Percentiles rank a stretch among this genome's conserved stretches.
phyloP scores from a whole-genome alignment of 345 rosid species.

The Psidium guajava region DNA sequence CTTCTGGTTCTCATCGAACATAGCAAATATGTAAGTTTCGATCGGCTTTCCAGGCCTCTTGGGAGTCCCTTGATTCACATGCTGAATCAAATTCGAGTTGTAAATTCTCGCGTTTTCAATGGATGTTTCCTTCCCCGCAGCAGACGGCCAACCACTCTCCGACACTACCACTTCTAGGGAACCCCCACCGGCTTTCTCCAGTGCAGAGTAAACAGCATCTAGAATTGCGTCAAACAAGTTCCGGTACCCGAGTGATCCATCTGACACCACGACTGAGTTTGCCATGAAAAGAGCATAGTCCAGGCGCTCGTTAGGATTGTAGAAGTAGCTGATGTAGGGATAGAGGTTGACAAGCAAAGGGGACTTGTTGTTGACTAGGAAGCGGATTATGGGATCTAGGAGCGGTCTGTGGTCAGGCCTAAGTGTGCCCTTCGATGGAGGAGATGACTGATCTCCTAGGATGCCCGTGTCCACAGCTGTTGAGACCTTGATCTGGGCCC shows the following conservation, averaged over 20 bases:
- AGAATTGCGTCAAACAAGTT: slow-evolving; percentile 48
- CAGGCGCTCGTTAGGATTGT: neutral
- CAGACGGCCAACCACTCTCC: slow-evolving; percentile 60
- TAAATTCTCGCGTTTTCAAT: slow-evolving; percentile 36
- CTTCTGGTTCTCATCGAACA: slow-evolving; percentile 48
- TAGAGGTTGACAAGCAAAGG: slow-evolving; percentile 39
- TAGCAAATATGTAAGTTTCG: slow-evolving; percentile 56
- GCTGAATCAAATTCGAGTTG: slow-evolving; percentile 38
- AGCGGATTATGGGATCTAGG: slow-evolving; percentile 20
- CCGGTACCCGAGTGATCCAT: slow-evolving; percentile 8
- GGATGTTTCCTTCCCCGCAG: slow-evolving; percentile 25
- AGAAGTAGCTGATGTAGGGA: slow-evolving; percentile 20
- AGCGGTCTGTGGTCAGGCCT: slow-evolving; percentile 1
- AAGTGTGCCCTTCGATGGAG: slow-evolving; percentile 14
- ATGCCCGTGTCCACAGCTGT: slow-evolving; percentile 1
- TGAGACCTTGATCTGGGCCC: slow-evolving; percentile 33
- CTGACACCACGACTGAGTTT: neutral
- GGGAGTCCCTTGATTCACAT: slow-evolving; percentile 37
- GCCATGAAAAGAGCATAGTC: slow-evolving; percentile 31
- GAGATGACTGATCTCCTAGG: slow-evolving; percentile 1
- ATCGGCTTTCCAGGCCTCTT: slow-evolving; percentile 30
- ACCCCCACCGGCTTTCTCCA: slow-evolving; percentile 42
- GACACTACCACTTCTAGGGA: slow-evolving; percentile 45
- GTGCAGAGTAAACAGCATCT: slow-evolving; percentile 38
- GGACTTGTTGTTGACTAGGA: slow-evolving; percentile 24